Percentiles rank a stretch among this genome's conserved stretches.
Evolutionary conservation across 345 rosid species (phyloP).

Genomic region (Pugionium dolabratum): DNA sequence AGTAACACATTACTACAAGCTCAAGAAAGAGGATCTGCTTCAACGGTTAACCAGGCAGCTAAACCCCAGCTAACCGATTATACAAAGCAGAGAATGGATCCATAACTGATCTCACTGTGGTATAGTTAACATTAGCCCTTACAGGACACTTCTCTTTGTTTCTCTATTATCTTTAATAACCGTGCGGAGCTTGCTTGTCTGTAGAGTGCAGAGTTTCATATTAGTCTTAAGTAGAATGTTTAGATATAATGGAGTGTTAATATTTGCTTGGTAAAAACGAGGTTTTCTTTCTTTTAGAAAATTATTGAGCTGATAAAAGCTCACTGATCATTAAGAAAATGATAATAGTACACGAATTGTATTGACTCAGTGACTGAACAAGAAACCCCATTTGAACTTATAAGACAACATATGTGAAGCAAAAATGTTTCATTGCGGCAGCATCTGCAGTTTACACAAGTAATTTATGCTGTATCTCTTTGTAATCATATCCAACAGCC

Average conservation of each 20-base stretch:
- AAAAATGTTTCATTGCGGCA: slow-evolving; percentile 2
- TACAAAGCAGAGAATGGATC: slow-evolving; percentile 35
- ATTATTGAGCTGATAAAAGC: not conserved
- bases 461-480: slow-evolving; percentile 8
- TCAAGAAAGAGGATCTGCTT: slow-evolving; percentile 51
- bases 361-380: slow-evolving; percentile 4
- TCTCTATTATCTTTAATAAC: slow-evolving; percentile 21
- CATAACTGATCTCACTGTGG: slow-evolving; percentile 26
- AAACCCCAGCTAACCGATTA: slow-evolving; percentile 32
- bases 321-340: slow-evolving; percentile 16
- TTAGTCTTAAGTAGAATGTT: slow-evolving; percentile 19
- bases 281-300: too few relatives aligned
- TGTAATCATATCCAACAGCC: slow-evolving; percentile 9
- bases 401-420: slow-evolving; percentile 25
- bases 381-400: not conserved
- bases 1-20: slow-evolving; percentile 48
- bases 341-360: slow-evolving; percentile 21
- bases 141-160: slow-evolving; percentile 28
- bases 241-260: slow-evolving; percentile 15
- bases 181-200: slow-evolving; percentile 19
- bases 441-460: slow-evolving; percentile 14
- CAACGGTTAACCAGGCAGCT: slow-evolving; percentile 40
- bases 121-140: slow-evolving; percentile 40
- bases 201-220: slow-evolving; percentile 15
- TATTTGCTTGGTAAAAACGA: too few relatives aligned